phyloP scores from a whole-genome alignment of 345 rosid genomes.

The Lepidium aucheri region DNA sequence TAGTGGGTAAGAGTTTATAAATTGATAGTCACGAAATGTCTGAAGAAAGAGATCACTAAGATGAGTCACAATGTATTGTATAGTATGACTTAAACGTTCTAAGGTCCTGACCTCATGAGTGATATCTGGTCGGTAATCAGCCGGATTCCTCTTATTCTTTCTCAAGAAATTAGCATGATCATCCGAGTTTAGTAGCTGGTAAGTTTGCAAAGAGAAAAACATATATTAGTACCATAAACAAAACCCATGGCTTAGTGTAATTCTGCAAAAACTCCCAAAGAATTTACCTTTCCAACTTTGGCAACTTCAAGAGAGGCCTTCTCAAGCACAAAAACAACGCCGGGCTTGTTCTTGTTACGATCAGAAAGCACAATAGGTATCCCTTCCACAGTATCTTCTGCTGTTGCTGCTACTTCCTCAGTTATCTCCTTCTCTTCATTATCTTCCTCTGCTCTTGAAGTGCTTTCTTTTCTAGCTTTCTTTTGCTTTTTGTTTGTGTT shows the following conservation, averaged over 20 bases:
- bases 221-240: background rate
- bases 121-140: constrained; percentile 82
- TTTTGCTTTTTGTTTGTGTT: constrained; percentile 10
- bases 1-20: no score
- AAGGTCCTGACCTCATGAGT: constrained; percentile 53
- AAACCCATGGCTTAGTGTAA: background rate
- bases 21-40: no score
- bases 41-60: constrained; percentile 14
- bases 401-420: constrained; percentile 27
- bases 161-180: constrained; percentile 76
- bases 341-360: constrained; percentile 26
- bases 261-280: background rate
- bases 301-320: constrained; percentile 84
- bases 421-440: constrained; percentile 23
- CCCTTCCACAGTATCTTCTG: constrained; percentile 36
- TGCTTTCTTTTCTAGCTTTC: constrained; percentile 22
- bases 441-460: constrained; percentile 10
- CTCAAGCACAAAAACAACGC: constrained; percentile 70
- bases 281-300: constrained; percentile 87
- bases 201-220: constrained; percentile 39
- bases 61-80: background rate
- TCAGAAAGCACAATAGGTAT: constrained; percentile 41
- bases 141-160: constrained; percentile 65
- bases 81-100: background rate
- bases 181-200: constrained; percentile 81